These are phyloP conservation scores for Clarireedia sp. DNA, from an alignment of 2,329 filamentous ascomycete genomes.

Conservation along the genomic window DNA sequence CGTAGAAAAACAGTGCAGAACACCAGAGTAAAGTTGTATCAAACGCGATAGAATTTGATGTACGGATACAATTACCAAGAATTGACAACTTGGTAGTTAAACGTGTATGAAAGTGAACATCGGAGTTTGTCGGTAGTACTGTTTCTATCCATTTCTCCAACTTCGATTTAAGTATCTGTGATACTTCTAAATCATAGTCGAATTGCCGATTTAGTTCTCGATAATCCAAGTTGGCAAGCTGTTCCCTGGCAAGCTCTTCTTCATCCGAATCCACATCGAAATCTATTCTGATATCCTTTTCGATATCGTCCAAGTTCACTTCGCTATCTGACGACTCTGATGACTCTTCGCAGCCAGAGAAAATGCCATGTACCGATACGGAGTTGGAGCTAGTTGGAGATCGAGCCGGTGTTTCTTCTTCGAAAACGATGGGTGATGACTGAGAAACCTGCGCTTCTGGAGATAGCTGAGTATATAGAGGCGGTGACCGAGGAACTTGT, in stretches of 20 bases:
- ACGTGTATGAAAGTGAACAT: not conserved
- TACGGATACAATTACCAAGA: not conserved
- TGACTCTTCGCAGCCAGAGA: not conserved
- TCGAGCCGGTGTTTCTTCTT: not conserved
- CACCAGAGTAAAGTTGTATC: not conserved
- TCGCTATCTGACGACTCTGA: not conserved
- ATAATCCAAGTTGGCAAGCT: not conserved
- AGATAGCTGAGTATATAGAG: no score
- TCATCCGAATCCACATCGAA: not conserved
- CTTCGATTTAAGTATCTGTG: not conserved
- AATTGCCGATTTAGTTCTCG: not conserved
- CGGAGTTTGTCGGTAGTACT: not conserved
- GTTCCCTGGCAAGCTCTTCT: not conserved
- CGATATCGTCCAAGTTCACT: not conserved
- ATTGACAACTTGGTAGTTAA: not conserved
- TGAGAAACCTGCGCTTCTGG: no score
- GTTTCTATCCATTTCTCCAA: not conserved
- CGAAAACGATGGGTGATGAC: not conserved
- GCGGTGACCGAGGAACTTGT: no score
- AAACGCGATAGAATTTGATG: not conserved
- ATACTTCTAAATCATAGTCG: not conserved
- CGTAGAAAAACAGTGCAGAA: not conserved
- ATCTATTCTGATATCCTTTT: not conserved
- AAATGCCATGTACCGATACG: not conserved
- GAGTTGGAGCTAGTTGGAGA: not conserved